phyloP scores from a whole-genome alignment of 2,329 filamentous ascomycete genomes.

The Colletotrichum incanum region DNA sequence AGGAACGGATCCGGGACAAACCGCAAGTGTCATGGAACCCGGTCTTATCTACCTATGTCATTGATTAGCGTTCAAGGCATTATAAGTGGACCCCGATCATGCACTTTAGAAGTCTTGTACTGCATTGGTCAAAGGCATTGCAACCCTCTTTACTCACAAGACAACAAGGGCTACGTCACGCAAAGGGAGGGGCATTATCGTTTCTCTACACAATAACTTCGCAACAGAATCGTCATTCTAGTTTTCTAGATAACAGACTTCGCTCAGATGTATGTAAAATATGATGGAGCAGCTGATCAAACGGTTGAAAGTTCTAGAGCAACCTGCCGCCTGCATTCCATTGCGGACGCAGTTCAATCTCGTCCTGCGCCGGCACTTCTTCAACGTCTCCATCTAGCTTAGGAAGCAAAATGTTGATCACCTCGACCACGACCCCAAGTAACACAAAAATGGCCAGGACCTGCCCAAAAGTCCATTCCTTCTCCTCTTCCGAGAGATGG shows the following conservation, averaged over 20 bases:
- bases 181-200: not conserved
- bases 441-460: not conserved
- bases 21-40: too few relatives aligned
- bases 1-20: too few relatives aligned
- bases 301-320: not conserved
- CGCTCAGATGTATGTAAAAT: not conserved
- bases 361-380: not conserved
- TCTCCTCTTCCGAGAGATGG: not conserved
- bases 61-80: not conserved
- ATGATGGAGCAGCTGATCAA: not conserved
- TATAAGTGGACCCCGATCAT: not conserved
- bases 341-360: not conserved
- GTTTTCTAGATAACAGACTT: not conserved
- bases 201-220: not conserved
- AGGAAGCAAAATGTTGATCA: not conserved
- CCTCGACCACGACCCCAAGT: not conserved
- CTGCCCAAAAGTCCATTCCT: constrained; percentile 1
- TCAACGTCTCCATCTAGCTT: not conserved
- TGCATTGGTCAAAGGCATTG: not conserved
- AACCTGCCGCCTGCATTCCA: not conserved
- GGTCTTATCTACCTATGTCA: too few relatives aligned
- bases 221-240: not conserved
- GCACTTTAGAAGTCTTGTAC: not conserved
- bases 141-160: not conserved
- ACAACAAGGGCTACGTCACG: not conserved